Percentiles rank a stretch among this genome's conserved stretches.
These are phyloP conservation scores for Alternaria dauci DNA, from an alignment of 2,329 filamentous ascomycete species.

Conservation along the genomic window DNA sequence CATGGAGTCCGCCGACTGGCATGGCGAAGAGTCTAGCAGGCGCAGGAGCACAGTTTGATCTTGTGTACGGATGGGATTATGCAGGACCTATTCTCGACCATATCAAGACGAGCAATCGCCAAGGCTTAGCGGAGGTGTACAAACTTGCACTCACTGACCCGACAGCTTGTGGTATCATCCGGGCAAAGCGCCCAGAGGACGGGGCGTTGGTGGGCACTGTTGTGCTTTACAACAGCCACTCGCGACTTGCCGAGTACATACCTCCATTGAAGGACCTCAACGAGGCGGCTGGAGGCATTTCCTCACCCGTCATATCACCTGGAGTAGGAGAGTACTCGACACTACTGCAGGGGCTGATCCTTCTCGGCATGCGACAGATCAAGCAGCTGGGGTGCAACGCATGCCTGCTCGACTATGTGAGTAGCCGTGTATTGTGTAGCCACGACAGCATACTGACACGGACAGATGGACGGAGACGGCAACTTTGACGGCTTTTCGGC, in stretches of 20 bases:
- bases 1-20: constrained; percentile 79
- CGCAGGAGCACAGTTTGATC: constrained; percentile 79
- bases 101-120: constrained; percentile 75
- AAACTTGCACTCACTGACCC: constrained; percentile 75
- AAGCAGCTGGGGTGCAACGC: constrained; percentile 78
- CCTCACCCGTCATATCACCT: constrained; percentile 78
- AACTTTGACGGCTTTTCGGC: constrained; percentile 75
- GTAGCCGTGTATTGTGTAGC: constrained; percentile 44
- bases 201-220: constrained; percentile 78
- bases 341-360: constrained; percentile 78
- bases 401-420: constrained; percentile 81
- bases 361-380: constrained; percentile 83
- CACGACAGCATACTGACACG: constrained; percentile 39
- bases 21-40: constrained; percentile 76
- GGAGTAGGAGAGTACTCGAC: constrained; percentile 73
- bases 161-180: constrained; percentile 79
- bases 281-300: constrained; percentile 75
- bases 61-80: constrained; percentile 82
- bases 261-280: constrained; percentile 70
- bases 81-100: constrained; percentile 77
- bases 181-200: constrained; percentile 75
- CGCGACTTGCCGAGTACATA: constrained; percentile 72
- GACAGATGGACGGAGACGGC: constrained; percentile 74
- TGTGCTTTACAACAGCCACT: constrained; percentile 77
- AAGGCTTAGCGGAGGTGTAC: constrained; percentile 82